Conservation (phyloP, 441 rosid species). For the Flueggea neowawraea region DNA sequence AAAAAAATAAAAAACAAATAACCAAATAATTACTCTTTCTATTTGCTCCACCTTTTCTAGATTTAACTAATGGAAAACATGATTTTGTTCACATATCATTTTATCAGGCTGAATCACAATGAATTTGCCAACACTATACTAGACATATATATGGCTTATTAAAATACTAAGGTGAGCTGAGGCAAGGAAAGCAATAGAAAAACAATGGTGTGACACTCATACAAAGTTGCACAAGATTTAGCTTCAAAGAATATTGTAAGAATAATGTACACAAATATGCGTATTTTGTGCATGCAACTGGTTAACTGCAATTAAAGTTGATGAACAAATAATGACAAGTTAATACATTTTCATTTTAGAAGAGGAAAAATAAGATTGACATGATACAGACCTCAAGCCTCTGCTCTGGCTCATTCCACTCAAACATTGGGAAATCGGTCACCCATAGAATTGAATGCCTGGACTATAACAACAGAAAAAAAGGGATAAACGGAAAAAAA, state of each 20-base stretch:
- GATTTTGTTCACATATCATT: background rate
- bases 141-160: too few relatives aligned
- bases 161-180: too few relatives aligned
- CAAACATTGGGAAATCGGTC: slow-evolving; percentile 97
- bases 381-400: slow-evolving; percentile 75
- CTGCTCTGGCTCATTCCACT: slow-evolving; percentile 88
- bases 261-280: too few relatives aligned
- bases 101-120: background rate
- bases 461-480: slow-evolving; percentile 42
- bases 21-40: background rate
- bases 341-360: slow-evolving; percentile 2
- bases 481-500: slow-evolving; percentile 7
- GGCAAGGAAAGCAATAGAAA: too few relatives aligned
- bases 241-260: too few relatives aligned
- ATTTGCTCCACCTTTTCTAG: background rate
- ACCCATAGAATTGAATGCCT: slow-evolving; percentile 91
- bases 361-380: background rate
- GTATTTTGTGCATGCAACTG: too few relatives aligned
- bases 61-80: background rate
- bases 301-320: background rate
- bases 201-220: too few relatives aligned
- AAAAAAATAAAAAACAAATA: too few relatives aligned
- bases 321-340: background rate
- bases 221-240: too few relatives aligned
- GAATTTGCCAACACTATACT: too few relatives aligned